Evolutionary conservation across 2,329 filamentous ascomycete species (phyloP).

Genomic region (Blumeria graminis): DNA sequence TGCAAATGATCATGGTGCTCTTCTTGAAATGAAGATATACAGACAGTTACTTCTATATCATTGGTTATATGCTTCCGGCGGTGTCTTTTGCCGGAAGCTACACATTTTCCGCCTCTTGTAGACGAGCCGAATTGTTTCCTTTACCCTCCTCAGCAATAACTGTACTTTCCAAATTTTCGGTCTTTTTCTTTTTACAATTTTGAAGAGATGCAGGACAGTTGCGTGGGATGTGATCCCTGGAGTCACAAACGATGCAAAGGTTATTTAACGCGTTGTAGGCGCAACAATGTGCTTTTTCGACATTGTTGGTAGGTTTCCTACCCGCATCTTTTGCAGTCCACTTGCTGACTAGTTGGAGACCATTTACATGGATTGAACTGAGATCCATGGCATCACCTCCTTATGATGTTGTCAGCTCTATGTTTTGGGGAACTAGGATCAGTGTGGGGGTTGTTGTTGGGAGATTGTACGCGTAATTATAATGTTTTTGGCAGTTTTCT

Average conservation of each 20-base stretch:
- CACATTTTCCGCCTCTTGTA: background rate
- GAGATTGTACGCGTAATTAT: background rate
- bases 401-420: constrained; percentile 1
- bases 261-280: background rate
- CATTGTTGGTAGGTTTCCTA: background rate
- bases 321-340: background rate
- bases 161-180: background rate
- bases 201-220: background rate
- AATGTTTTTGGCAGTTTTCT: background rate
- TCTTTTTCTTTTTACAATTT: background rate
- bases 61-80: background rate
- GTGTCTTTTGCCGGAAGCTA: background rate
- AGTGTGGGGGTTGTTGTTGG: background rate
- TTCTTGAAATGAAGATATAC: background rate
- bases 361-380: background rate
- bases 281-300: background rate
- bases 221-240: background rate
- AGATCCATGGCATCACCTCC: background rate
- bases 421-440: background rate
- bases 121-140: background rate
- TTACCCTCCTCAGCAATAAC: background rate
- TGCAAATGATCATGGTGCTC: background rate
- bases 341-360: background rate
- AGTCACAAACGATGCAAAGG: background rate
- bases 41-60: background rate